Conservation (phyloP, 148 eudicot genomes). For the Rhododendron simsii region DNA sequence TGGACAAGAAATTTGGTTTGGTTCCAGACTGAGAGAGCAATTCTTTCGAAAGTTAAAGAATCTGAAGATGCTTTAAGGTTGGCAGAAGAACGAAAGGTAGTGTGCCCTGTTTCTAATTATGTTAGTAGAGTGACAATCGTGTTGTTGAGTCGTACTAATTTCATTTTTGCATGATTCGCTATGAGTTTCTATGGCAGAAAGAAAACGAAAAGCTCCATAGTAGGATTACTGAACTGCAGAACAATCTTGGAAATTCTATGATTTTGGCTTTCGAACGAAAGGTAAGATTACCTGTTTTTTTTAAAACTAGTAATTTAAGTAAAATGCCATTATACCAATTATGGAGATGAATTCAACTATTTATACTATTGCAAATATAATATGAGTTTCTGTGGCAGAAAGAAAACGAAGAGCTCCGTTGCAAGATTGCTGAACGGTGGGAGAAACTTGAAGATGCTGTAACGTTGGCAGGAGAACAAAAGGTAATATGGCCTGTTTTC, state of each 20-base stretch:
- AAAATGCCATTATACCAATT: no score
- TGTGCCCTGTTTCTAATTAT: neutral
- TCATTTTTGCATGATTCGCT: neutral
- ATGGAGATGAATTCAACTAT: neutral
- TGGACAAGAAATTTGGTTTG: neutral
- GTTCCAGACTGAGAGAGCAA: constrained; percentile 38
- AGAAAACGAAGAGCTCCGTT: neutral
- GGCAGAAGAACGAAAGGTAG: constrained; percentile 35
- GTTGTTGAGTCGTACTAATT: constrained; percentile 11
- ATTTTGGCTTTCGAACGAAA: neutral
- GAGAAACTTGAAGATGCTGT: constrained; percentile 16
- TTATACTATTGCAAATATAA: neutral
- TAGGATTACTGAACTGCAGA: constrained; percentile 11
- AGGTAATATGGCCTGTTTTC: constrained; percentile 10
- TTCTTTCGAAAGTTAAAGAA: constrained; percentile 26
- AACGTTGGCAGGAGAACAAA: constrained; percentile 31
- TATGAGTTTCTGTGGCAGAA: neutral
- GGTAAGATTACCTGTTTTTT: neutral
- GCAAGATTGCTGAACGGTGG: no score
- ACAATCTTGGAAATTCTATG: constrained; percentile 14
- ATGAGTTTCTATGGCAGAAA: neutral
- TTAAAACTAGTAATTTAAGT: no score
- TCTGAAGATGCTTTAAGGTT: constrained; percentile 26
- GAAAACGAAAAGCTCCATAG: neutral
- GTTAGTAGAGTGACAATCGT: constrained; percentile 21